Evolutionary conservation across 2,329 filamentous ascomycete genomes (phyloP).

Genomic region (Colletotrichum sp.): DNA sequence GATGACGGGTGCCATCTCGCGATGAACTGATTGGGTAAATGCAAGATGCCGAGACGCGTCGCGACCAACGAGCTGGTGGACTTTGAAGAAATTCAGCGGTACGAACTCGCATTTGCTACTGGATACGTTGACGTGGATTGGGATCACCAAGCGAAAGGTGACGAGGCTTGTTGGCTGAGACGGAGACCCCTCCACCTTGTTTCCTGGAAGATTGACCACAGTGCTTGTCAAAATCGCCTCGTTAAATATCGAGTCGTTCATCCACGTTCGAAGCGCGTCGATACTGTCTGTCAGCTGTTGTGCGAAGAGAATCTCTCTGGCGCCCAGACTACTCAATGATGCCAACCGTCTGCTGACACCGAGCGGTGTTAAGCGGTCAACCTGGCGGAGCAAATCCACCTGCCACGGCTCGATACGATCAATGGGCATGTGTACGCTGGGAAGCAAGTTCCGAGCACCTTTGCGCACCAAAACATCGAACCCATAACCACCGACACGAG

Average conservation of each 20-base stretch:
- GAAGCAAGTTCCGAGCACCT: slow-evolving; percentile 62
- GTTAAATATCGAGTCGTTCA: slow-evolving; percentile 50
- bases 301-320: slow-evolving; percentile 49
- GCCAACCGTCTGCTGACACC: slow-evolving; percentile 42
- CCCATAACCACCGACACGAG: slow-evolving; percentile 54
- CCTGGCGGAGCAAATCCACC: slow-evolving; percentile 54
- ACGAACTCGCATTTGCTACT: slow-evolving; percentile 61
- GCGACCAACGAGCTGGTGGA: slow-evolving; percentile 66
- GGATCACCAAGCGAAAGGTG: slow-evolving; percentile 65
- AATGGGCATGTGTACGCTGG: slow-evolving; percentile 60
- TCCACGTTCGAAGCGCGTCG: slow-evolving; percentile 41
- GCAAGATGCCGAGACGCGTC: slow-evolving; percentile 59
- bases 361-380: slow-evolving; percentile 49
- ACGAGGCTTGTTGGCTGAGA: slow-evolving; percentile 43
- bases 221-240: slow-evolving; percentile 49
- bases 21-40: slow-evolving; percentile 65
- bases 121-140: slow-evolving; percentile 60
- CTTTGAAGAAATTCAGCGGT: slow-evolving; percentile 69
- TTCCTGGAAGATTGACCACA: slow-evolving; percentile 44
- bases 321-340: slow-evolving; percentile 38
- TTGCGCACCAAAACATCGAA: slow-evolving; percentile 69
- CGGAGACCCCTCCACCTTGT: slow-evolving; percentile 17
- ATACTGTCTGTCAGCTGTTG: slow-evolving; percentile 48
- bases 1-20: slow-evolving; percentile 61
- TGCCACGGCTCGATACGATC: slow-evolving; percentile 60